Conservation (phyloP, 1,139 yeast genomes). For the Yamadazyma trypodendri region DNA sequence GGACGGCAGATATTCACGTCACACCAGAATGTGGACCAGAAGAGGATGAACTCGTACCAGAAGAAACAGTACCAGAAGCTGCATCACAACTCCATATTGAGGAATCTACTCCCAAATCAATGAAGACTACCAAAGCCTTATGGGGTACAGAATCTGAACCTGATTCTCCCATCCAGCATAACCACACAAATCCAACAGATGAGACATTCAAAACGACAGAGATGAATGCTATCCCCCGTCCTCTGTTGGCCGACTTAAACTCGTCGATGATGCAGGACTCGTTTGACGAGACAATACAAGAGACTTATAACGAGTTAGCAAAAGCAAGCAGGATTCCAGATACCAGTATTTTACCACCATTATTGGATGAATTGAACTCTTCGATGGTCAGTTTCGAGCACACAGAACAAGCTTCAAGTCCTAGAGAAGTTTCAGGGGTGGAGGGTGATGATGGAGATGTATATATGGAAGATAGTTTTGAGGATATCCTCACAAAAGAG, state of each 20-base stretch:
- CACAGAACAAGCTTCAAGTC: no score
- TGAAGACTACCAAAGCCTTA: no score
- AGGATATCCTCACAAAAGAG: no score
- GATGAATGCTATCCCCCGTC: not conserved
- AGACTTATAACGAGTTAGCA: not conserved
- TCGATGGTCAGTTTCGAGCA: no score
- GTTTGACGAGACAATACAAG: not conserved
- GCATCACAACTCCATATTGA: no score
- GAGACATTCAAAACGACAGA: not conserved
- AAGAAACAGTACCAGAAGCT: no score
- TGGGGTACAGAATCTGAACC: not conserved
- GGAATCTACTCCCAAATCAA: no score
- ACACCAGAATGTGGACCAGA: not conserved
- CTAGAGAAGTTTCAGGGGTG: no score
- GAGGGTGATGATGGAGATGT: no score
- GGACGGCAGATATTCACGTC: no score
- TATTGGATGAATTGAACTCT: conserved; percentile 5
- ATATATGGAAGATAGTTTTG: no score
- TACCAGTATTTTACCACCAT: conserved; percentile 3
- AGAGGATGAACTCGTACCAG: not conserved
- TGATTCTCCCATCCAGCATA: not conserved
- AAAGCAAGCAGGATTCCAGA: not conserved
- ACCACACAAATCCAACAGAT: not conserved
- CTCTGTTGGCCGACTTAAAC: not conserved
- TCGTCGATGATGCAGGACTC: not conserved